phyloP scores from a whole-genome alignment of 441 rosid genomes.

The Pelargonium citronellum region DNA sequence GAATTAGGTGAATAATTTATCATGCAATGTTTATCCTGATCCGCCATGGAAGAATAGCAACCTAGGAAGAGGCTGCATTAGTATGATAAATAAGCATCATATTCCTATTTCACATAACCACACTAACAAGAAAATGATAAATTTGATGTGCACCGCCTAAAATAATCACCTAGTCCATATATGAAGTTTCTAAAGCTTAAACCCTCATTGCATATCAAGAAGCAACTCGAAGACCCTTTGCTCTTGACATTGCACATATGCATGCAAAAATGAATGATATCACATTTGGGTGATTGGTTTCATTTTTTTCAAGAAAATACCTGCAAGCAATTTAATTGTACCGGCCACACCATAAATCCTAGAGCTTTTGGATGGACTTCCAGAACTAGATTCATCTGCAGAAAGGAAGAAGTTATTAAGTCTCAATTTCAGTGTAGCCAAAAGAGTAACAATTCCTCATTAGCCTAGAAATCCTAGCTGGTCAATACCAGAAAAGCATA shows the following conservation, averaged over 20 bases:
- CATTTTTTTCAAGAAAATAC: constrained; percentile 28
- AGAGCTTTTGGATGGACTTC: constrained; percentile 41
- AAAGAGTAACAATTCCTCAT: not conserved
- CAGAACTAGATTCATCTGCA: constrained; percentile 44
- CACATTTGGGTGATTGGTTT: not conserved
- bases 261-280: not conserved
- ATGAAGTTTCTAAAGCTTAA: not conserved
- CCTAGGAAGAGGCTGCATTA: not conserved
- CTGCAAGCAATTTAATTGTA: constrained; percentile 77
- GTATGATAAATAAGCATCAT: not conserved
- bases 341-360: constrained; percentile 76
- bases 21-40: constrained; percentile 5
- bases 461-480: not conserved
- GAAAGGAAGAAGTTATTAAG: constrained; percentile 7
- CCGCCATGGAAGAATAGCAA: not conserved
- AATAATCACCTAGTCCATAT: not conserved
- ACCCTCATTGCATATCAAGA: not conserved
- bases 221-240: not conserved
- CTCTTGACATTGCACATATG: not conserved
- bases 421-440: not conserved
- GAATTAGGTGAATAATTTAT: not conserved
- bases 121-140: not conserved
- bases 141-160: not conserved
- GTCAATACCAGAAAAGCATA: not conserved
- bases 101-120: not conserved